Evolutionary conservation across 2,329 filamentous ascomycete genomes (phyloP), one percentile per base, ranked within the genome.

Genomic region (Talaromyces atroroseus): DNA sequence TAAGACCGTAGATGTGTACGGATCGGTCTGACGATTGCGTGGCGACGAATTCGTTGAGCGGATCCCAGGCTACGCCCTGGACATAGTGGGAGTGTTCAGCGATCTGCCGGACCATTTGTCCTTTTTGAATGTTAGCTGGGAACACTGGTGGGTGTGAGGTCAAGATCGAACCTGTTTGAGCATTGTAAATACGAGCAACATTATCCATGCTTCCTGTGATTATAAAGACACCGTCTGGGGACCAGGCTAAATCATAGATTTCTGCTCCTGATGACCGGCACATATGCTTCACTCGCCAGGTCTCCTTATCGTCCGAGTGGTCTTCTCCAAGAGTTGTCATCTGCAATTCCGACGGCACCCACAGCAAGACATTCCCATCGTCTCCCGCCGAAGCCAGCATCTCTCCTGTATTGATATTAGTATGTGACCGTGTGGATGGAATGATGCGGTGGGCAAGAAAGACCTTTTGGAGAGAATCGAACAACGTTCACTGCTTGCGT

Each of bases 181-280:
- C 89, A 73, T 95, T 96, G 79, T 96, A 97, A 65, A 99, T 97
- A 58, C 92, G 84, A 58, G 94, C 92, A 70, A 97, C 87, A 71
- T 99, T 99, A 76, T 99, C 94, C 92, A 99, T 97, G 76, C 94
- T 97, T 40, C 94, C 94, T 23, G 95, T 96, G 65, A 99, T 96
- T 77, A 99, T 96, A 76, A 95, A 94, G 40, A 86, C 79, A 40
- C 89, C 91, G 72, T 99, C 94, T n/a, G 95, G 95, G 49, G 94
- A 97, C 95, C 94, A 99, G 51, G 94, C 94, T 57, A 99, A 78
- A 73, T 99, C 94, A 75, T 99, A 99, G 63, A 99, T 97, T 72
- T 99, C 94, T 11, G 92, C 90, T 36, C 92, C 92, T 2, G 89
- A 90, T 47, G 92, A 95, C 60, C 94, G 85, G 74, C 92, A 97